These are phyloP conservation scores for Metschnikowia rubicola DNA, from an alignment of 805 yeast genomes.

Conservation along the genomic window DNA sequence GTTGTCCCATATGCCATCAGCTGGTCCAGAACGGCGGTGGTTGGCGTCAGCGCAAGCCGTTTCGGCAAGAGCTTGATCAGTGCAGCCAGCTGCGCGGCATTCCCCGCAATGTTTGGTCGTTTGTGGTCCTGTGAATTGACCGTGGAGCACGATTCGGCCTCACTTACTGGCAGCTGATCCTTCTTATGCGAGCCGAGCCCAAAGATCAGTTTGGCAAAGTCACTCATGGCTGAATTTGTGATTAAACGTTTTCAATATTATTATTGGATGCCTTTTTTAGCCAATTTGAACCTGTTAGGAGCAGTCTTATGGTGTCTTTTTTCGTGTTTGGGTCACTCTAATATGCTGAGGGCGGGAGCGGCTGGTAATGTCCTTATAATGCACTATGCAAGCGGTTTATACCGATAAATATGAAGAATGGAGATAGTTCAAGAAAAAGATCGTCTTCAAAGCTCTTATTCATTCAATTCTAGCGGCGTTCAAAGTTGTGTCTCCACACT, in stretches of 20 bases:
- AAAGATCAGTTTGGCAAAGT: conserved; percentile 43
- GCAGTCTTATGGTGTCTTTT: too few relatives aligned
- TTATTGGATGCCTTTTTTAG: not conserved
- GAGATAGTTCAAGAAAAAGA: too few relatives aligned
- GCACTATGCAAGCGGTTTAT: too few relatives aligned
- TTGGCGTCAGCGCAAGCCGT: conserved; percentile 48
- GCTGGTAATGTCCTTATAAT: too few relatives aligned
- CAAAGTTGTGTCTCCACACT: too few relatives aligned
- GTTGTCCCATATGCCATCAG: conserved; percentile 71
- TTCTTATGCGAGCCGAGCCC: conserved; percentile 37
- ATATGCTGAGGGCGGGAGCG: too few relatives aligned
- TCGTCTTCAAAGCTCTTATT: too few relatives aligned
- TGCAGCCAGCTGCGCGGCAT: not conserved
- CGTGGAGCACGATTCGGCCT: conserved; percentile 4
- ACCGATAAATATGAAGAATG: too few relatives aligned
- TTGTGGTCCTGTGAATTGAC: not conserved
- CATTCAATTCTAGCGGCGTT: too few relatives aligned
- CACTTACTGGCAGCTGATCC: conserved; percentile 17
- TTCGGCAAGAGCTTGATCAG: conserved; percentile 32
- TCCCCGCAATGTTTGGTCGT: not conserved
- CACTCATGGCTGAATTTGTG: conserved; percentile 30
- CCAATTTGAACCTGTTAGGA: not conserved
- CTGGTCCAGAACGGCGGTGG: conserved; percentile 63
- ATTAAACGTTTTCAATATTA: not conserved
- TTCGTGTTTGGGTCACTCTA: too few relatives aligned